phyloP scores from a whole-genome alignment of 169 alveolate genomes.

The Hepatocystis sp. region DNA sequence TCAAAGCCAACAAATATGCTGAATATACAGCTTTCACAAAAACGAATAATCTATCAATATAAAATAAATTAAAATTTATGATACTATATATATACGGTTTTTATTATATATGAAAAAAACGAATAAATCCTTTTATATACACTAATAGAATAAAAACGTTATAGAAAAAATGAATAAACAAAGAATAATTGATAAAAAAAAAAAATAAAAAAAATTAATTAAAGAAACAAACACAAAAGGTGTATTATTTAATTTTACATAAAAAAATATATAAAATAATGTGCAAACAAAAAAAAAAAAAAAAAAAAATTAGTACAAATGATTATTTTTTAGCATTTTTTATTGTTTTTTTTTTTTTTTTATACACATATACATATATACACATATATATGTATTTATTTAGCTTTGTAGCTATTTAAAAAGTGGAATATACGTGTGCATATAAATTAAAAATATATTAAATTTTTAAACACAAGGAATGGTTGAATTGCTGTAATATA shows the following conservation, averaged over 20 bases:
- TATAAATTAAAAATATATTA: no score
- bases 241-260: not conserved
- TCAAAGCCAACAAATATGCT: not conserved
- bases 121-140: not conserved
- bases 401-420: no score
- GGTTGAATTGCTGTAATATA: no score
- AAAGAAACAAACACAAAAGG: not conserved
- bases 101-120: not conserved
- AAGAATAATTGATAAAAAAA: not conserved
- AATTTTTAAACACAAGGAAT: no score
- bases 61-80: constrained; percentile 1
- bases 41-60: not conserved
- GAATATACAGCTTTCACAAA: not conserved
- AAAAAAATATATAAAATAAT: not conserved
- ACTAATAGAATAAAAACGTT: not conserved
- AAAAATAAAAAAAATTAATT: not conserved
- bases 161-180: not conserved
- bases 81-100: not conserved
- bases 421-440: no score
- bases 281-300: constrained; percentile 6
- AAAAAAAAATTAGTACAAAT: not conserved
- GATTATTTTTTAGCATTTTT: not conserved
- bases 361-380: no score
- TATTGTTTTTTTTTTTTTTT: no score
- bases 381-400: no score